Evolutionary conservation across 208 protist genomes (phyloP).

Genomic region (Endotrypanum monterogeii): DNA sequence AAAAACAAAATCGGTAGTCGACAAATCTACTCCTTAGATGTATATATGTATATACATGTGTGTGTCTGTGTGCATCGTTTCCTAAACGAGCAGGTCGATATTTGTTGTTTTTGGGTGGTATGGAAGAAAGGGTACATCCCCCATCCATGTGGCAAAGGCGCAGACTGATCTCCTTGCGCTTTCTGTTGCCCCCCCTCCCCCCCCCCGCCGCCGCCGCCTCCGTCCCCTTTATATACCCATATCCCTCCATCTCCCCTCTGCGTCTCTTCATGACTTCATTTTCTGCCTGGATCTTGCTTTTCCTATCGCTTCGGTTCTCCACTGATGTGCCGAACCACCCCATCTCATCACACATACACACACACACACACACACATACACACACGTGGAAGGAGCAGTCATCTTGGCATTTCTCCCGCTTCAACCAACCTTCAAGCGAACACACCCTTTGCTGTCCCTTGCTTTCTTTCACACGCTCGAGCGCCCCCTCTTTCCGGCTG

Average conservation of each 20-base stretch:
- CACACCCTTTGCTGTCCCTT: neutral
- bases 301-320: neutral
- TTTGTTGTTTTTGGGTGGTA: neutral
- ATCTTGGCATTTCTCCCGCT: neutral
- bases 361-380: slow-evolving; percentile 11
- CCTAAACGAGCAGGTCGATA: neutral
- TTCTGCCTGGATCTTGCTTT: neutral
- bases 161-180: neutral
- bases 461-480: neutral
- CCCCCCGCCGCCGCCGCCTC: neutral
- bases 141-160: no score
- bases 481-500: no score
- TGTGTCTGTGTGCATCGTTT: neutral
- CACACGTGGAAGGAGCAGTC: no score
- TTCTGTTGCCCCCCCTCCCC: neutral
- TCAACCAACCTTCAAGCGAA: no score
- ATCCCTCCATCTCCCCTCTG: neutral
- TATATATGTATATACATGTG: neutral
- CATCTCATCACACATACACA: slow-evolving; percentile 12
- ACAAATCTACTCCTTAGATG: neutral
- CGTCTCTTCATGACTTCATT: neutral
- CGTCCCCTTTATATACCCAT: no score
- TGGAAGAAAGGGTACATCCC: no score
- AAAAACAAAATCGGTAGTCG: neutral
- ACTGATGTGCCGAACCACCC: neutral